Evolutionary conservation across 371 early-diverging fungal genomes (phyloP).

Genomic region (Batrachochytrium dendrobatidis): DNA sequence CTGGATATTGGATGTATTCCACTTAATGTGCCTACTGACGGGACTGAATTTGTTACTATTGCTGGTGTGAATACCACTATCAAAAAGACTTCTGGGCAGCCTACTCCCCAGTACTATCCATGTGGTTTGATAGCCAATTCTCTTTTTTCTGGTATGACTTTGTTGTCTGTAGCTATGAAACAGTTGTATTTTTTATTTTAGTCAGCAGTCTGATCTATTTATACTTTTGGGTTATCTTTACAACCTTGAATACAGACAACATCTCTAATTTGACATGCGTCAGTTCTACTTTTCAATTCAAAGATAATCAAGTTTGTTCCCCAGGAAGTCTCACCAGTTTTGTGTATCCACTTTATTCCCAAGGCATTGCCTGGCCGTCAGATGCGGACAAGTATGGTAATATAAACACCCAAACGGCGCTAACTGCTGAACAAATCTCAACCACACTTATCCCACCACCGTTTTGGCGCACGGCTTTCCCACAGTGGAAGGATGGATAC

Average conservation of each 20-base stretch:
- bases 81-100: not conserved
- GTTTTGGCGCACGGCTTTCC: slow-evolving; percentile 32
- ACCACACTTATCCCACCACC: slow-evolving; percentile 38
- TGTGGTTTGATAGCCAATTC: slow-evolving; percentile 98
- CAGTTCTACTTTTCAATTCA: not conserved
- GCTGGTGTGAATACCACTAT: slow-evolving; percentile 21
- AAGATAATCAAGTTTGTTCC: not conserved
- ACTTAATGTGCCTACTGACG: slow-evolving; percentile 19
- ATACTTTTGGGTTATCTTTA: not conserved
- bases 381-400: slow-evolving; percentile 45
- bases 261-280: slow-evolving; percentile 17
- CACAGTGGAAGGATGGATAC: slow-evolving; percentile 35
- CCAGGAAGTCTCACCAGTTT: not conserved
- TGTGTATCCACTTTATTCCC: slow-evolving; percentile 16
- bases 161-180: too few species aligned
- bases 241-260: slow-evolving; percentile 26
- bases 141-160: slow-evolving; percentile 71
- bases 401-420: slow-evolving; percentile 4
- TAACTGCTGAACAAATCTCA: slow-evolving; percentile 10
- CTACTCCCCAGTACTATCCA: slow-evolving; percentile 70
- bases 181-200: not conserved
- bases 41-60: slow-evolving; percentile 11
- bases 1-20: slow-evolving; percentile 44
- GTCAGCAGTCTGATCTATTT: not conserved
- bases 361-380: slow-evolving; percentile 83